Evolutionary conservation across 306 rosid species (phyloP).

Genomic region (Amphicarpaea edgeworthii): DNA sequence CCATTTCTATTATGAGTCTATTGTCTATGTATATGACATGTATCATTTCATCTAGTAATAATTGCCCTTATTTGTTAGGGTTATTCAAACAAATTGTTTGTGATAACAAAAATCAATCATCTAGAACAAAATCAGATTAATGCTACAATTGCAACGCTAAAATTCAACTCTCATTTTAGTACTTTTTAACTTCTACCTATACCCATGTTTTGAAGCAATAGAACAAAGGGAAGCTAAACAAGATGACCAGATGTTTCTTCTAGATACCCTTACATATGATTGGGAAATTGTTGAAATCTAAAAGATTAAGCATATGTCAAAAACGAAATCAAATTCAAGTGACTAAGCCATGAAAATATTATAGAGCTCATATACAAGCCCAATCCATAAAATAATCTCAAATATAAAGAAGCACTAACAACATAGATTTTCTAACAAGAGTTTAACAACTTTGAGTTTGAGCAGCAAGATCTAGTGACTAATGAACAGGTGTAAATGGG

Average conservation of each 20-base stretch:
- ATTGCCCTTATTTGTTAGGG: slow-evolving; percentile 22
- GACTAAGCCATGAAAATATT: too few species aligned
- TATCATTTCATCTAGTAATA: slow-evolving; percentile 81
- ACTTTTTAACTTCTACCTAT: slow-evolving; percentile 2
- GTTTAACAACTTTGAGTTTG: too few species aligned
- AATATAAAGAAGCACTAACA: too few species aligned
- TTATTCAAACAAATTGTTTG: slow-evolving; percentile 25
- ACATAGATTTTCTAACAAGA: too few species aligned
- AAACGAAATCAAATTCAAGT: too few species aligned
- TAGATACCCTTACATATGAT: slow-evolving; percentile 8
- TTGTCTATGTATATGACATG: slow-evolving; percentile 68
- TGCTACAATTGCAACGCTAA: too few species aligned
- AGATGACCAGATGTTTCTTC: slow-evolving; percentile 27
- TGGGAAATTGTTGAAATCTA: too few species aligned
- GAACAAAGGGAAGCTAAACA: slow-evolving; percentile 23
- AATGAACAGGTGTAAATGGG: slow-evolving; percentile 21
- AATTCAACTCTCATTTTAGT: slow-evolving; percentile 8
- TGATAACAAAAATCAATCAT: too few species aligned
- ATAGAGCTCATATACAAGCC: too few species aligned
- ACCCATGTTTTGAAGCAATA: slow-evolving; percentile 14
- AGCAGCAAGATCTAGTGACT: slow-evolving; percentile 4
- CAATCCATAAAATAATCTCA: too few species aligned
- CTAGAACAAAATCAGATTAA: too few species aligned
- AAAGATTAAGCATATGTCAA: too few species aligned
- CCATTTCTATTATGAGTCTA: slow-evolving; percentile 59